Evolutionary conservation across 352 stramenopile species (phyloP), one percentile per base, ranked within the genome.

Genomic region (Phytophthora fragariaefolia): DNA sequence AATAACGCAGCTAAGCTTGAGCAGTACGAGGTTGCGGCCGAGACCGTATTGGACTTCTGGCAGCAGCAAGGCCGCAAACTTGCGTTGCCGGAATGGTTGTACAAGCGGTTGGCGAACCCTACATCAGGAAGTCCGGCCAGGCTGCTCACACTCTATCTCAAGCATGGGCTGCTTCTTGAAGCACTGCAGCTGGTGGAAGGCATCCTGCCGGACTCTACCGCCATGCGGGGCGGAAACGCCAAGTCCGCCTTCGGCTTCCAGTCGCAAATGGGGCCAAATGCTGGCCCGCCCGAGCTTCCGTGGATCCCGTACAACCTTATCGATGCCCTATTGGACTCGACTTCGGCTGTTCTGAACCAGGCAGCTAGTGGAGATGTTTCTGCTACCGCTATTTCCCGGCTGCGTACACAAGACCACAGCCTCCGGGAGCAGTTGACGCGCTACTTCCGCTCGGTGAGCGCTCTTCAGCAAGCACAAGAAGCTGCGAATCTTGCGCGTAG

Each of bases 271-370:
- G 53, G 69, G 22, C 22, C 52, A 10, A 68, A 57, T 5, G 20
- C 68, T 13, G 60, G 63, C 9, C 51, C 40, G 22, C 61, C 59
- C 0, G 62, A 69, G n/a, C 58, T 89, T 8, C 78, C 83, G 10
- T 93, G 80, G 80, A 77, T 93, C 26, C 83, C 85, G 2, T 92
- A 89, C 70, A 90, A 81, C 38, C 63, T 92, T 2, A 74, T 93
- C 18, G 85, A 93, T 48, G 68, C 57, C 9, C 58, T 92, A 47
- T 60, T 93, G 18, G 80, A 91, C 52, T 72, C 81, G 13, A 74
- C 65, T 12, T 53, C 77, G 18, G 74, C 73, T 6, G 76, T 77
- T 34, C 34, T 91, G 38, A 78, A 54, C 13, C 69, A 66, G 47
- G 50, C 52, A 1, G 58, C 23, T 13, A 13, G 43, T 42, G 56